Evolutionary conservation across 129 eudicot genomes (phyloP).

Genomic region (Erigeron canadensis): DNA sequence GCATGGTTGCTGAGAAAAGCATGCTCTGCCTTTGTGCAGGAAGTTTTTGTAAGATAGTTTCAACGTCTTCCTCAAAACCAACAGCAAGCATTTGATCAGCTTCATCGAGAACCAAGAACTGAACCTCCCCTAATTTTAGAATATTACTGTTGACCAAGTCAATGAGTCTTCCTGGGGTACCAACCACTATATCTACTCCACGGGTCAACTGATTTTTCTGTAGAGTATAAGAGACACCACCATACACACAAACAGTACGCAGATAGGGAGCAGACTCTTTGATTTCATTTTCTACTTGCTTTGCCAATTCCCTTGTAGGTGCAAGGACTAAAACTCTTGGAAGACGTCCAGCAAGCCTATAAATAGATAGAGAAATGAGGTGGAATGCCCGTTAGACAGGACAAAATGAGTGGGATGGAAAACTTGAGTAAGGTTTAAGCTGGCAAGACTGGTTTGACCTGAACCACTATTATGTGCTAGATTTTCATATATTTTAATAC

Average conservation of each 20-base stretch:
- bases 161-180: conserved; percentile 93
- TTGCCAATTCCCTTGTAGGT: conserved; percentile 92
- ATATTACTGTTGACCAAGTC: conserved; percentile 71
- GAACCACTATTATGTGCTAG: neutral
- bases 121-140: conserved; percentile 73
- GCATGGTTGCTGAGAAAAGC: conserved; percentile 99
- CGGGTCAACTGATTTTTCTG: conserved; percentile 77
- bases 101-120: conserved; percentile 92
- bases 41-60: conserved; percentile 60
- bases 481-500: too few species aligned
- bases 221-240: conserved; percentile 74
- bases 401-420: neutral
- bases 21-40: conserved; percentile 84
- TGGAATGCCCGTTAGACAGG: neutral
- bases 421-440: neutral
- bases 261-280: conserved; percentile 90
- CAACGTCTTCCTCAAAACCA: conserved; percentile 98
- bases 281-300: conserved; percentile 92
- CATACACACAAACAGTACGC: conserved; percentile 90
- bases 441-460: neutral
- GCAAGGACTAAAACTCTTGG: conserved; percentile 87
- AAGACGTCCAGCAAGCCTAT: conserved; percentile 69
- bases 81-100: conserved; percentile 99
- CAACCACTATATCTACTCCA: conserved; percentile 94
- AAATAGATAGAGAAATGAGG: conserved; percentile 10